A percentile compares a stretch with the other conserved stretches of the same genome.
Evolutionary conservation across 805 yeast genomes (phyloP).

Genomic region (Tetrapisispora taiwanensis): DNA sequence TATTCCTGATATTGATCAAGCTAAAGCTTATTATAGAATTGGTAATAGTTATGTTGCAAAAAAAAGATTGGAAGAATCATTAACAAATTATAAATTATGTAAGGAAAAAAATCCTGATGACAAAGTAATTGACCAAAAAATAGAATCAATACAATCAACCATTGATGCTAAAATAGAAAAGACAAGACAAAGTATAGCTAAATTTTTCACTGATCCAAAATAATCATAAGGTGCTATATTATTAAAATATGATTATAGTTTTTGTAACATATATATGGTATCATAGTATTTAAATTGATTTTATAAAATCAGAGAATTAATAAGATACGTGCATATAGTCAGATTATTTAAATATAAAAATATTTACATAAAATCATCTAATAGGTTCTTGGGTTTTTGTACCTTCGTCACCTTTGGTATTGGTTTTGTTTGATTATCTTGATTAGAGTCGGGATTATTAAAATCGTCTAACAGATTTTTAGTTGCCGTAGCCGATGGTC

Average conservation of each 20-base stretch:
- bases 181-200: slow-evolving; percentile 48
- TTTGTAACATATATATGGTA: too few relatives aligned
- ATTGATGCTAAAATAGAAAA: slow-evolving; percentile 37
- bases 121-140: slow-evolving; percentile 36
- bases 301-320: too few relatives aligned
- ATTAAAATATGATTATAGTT: background rate
- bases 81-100: slow-evolving; percentile 38
- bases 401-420: background rate
- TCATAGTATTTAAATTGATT: too few relatives aligned
- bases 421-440: background rate
- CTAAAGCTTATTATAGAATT: slow-evolving; percentile 50
- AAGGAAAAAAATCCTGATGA: slow-evolving; percentile 39
- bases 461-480: slow-evolving; percentile 5
- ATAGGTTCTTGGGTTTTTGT: slow-evolving; percentile 19
- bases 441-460: background rate
- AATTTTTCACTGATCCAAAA: slow-evolving; percentile 38
- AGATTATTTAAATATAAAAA: background rate
- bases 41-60: slow-evolving; percentile 38
- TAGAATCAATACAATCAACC: slow-evolving; percentile 32
- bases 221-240: too few relatives aligned
- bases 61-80: slow-evolving; percentile 41
- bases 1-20: slow-evolving; percentile 34
- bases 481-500: background rate
- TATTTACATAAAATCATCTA: slow-evolving; percentile 28
- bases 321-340: background rate